A percentile compares a stretch with the other conserved stretches of the same genome.
Evolutionary conservation across 2,329 filamentous ascomycete genomes (phyloP).

Genomic region (Paecilomyces sp.): DNA sequence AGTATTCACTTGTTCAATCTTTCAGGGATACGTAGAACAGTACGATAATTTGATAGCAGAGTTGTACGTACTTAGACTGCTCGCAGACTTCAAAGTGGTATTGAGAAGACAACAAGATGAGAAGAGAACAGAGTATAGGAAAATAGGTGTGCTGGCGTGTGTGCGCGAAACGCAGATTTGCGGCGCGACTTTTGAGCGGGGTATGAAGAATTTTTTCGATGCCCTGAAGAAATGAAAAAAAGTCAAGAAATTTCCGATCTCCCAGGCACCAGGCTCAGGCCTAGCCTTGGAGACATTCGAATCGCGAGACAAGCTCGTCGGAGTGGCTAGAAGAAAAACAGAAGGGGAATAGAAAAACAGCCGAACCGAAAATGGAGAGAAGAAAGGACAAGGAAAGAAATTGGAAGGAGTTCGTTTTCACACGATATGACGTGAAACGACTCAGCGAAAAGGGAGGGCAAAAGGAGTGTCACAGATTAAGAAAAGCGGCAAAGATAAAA

Average conservation of each 20-base stretch:
- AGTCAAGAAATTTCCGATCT: not conserved
- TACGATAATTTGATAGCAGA: not conserved
- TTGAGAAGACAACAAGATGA: not conserved
- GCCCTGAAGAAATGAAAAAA: not conserved
- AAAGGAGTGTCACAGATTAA: not conserved
- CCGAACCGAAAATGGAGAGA: not conserved
- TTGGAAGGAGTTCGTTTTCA: not conserved
- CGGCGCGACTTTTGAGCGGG: not conserved
- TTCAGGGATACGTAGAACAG: not conserved
- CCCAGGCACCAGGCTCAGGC: not conserved
- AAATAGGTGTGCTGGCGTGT: not conserved
- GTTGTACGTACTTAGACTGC: not conserved
- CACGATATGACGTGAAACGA: not conserved
- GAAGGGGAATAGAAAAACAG: not conserved
- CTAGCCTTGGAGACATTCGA: not conserved
- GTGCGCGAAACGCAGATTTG: not conserved
- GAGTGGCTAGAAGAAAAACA: not conserved
- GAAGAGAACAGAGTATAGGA: not conserved
- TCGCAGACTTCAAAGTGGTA: not conserved
- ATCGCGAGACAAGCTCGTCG: not conserved
- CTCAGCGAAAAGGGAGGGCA: not conserved
- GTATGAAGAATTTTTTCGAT: not conserved
- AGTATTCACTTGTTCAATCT: not conserved
- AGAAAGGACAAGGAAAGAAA: not conserved
- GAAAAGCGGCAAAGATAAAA: not conserved